phyloP scores from a whole-genome alignment of 2,329 filamentous ascomycete genomes.

The Colletotrichum sp. region DNA sequence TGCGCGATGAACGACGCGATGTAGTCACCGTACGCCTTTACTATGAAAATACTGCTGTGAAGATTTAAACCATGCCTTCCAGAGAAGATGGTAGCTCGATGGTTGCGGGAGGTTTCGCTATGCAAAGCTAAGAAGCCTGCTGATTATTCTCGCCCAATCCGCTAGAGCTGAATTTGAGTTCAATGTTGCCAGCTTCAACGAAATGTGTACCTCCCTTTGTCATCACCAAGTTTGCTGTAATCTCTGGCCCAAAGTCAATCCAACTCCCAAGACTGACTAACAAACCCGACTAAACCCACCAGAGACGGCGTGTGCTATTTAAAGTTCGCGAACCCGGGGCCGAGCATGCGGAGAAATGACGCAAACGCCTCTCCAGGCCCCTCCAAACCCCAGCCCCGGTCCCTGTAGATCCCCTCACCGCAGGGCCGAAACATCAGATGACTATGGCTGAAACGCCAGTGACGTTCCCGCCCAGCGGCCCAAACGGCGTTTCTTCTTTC shows the following conservation, averaged over 20 bases:
- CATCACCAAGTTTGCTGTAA: not conserved
- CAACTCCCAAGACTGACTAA: not conserved
- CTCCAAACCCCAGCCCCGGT: not conserved
- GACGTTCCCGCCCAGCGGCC: not conserved
- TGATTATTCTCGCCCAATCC: not conserved
- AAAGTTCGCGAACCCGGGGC: not conserved
- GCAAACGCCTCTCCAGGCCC: not conserved
- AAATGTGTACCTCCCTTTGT: not conserved
- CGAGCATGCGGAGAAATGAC: slow-evolving; percentile 9
- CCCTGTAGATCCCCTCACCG: not conserved
- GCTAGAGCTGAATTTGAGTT: not conserved
- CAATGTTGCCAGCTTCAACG: no score
- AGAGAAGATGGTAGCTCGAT: no score
- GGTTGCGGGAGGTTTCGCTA: accelerated
- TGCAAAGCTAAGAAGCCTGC: no score
- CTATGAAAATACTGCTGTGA: no score
- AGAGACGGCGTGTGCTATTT: not conserved
- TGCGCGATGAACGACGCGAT: no score
- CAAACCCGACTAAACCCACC: not conserved
- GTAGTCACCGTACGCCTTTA: no score
- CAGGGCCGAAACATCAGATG: slow-evolving; percentile 6
- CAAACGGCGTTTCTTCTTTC: not conserved
- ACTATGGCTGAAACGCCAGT: slow-evolving; percentile 10
- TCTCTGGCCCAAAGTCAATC: not conserved
- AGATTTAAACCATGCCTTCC: no score